Percentiles rank a stretch among this genome's conserved stretches.
Evolutionary conservation across 1,139 yeast genomes (phyloP).

Genomic region (Blastobotrys elegans): DNA sequence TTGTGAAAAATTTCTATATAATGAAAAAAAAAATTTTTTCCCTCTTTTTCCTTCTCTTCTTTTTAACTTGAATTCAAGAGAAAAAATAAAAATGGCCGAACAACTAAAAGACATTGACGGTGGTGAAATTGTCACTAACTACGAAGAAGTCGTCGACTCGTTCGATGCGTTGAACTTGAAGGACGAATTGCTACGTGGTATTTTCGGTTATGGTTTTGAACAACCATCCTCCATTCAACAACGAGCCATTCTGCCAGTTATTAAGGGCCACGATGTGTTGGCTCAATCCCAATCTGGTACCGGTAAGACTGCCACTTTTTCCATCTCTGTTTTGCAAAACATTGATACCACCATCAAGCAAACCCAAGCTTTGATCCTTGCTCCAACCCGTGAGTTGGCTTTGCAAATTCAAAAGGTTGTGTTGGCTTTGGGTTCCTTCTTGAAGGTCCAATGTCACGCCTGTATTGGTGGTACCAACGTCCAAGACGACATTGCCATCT

Average conservation of each 20-base stretch:
- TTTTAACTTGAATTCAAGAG: background rate
- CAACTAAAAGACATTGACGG: conserved; percentile 83
- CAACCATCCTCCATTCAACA: conserved; percentile 94
- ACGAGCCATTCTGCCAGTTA: conserved; percentile 88
- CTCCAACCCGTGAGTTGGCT: conserved; percentile 97
- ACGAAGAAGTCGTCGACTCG: conserved; percentile 88
- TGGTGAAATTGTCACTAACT: conserved; percentile 88
- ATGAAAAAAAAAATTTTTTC: no score
- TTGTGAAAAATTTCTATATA: no score
- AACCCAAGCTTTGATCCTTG: conserved; percentile 62
- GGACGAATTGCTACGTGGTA: conserved; percentile 43
- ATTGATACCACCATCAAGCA: conserved; percentile 64
- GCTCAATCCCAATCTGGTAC: conserved; percentile 99
- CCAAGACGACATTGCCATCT: conserved; percentile 69
- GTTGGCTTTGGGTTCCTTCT: conserved; percentile 76
- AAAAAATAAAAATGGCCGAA: conserved; percentile 28
- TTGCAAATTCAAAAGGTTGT: conserved; percentile 84
- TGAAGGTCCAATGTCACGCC: conserved; percentile 78
- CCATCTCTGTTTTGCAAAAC: conserved; percentile 84
- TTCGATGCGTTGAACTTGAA: conserved; percentile 42
- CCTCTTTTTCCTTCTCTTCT: conserved; percentile 1
- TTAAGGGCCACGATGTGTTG: conserved; percentile 83
- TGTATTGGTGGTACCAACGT: conserved; percentile 90
- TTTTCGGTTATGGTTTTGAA: conserved; percentile 88
- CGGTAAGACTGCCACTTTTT: conserved; percentile 95